Percentiles rank a stretch among this genome's conserved stretches.
phyloP scores from a whole-genome alignment of 2,329 filamentous ascomycete species.

The Trichoderma asperellum region DNA sequence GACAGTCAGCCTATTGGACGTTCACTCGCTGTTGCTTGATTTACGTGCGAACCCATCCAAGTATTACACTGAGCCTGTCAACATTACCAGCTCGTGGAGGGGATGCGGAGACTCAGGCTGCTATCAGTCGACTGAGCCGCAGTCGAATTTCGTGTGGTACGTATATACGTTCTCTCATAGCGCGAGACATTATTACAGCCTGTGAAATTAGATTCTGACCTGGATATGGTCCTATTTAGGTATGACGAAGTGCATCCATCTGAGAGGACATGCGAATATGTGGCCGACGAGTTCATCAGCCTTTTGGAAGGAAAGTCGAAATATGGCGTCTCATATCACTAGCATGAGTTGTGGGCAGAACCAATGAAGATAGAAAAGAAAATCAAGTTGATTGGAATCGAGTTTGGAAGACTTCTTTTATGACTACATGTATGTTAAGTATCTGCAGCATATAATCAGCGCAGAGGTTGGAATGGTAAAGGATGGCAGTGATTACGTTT shows the following conservation, averaged over 20 bases:
- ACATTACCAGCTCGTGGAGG: slow-evolving; percentile 40
- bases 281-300: slow-evolving; percentile 48
- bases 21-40: slow-evolving; percentile 66
- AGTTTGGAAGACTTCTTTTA: neutral
- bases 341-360: too few species aligned
- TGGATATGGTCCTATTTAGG: slow-evolving; percentile 34
- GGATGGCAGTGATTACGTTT: slow-evolving; percentile 7
- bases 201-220: neutral
- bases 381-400: neutral
- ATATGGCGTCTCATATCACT: slow-evolving; percentile 43
- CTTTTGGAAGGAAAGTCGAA: slow-evolving; percentile 47
- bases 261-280: slow-evolving; percentile 56
- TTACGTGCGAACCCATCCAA: slow-evolving; percentile 62
- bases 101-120: slow-evolving; percentile 24
- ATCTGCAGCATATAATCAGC: neutral
- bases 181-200: neutral
- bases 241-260: slow-evolving; percentile 74
- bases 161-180: slow-evolving; percentile 18
- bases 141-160: slow-evolving; percentile 70
- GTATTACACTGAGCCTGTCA: slow-evolving; percentile 67
- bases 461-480: neutral
- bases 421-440: neutral
- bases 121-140: slow-evolving; percentile 19
- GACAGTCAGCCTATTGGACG: slow-evolving; percentile 68
- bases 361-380: neutral